A percentile compares a stretch with the other conserved stretches of the same genome.
Evolutionary conservation across 2,329 filamentous ascomycete species (phyloP).

Genomic region (Aspergillus sp.): DNA sequence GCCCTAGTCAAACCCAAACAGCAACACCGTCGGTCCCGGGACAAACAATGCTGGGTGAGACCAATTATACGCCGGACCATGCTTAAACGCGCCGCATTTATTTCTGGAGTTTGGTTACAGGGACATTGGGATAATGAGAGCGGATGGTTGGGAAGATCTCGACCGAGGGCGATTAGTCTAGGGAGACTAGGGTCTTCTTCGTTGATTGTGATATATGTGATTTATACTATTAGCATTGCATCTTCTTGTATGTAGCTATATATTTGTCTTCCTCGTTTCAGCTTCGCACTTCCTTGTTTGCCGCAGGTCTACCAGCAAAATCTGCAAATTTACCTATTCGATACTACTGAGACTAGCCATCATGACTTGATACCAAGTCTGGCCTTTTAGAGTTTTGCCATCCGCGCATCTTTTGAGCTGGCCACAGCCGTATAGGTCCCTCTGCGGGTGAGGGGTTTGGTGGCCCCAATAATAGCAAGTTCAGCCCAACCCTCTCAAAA

Average conservation of each 20-base stretch:
- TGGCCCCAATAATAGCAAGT: no score
- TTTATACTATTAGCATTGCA: slow-evolving; percentile 7
- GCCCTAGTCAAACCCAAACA: slow-evolving; percentile 43
- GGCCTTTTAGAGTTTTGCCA: no score
- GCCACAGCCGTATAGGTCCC: no score
- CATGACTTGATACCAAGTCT: neutral
- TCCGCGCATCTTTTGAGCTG: no score
- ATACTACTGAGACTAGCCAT: neutral
- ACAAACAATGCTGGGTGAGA: slow-evolving; percentile 64
- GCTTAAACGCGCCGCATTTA: slow-evolving; percentile 22
- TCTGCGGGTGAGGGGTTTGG: no score
- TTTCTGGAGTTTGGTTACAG: slow-evolving; percentile 18
- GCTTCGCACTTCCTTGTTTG: neutral
- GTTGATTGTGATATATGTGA: slow-evolving; percentile 5
- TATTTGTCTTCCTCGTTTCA: neutral
- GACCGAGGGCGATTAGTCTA: neutral
- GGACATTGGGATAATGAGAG: slow-evolving; percentile 11
- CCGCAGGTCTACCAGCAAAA: neutral
- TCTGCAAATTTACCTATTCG: neutral
- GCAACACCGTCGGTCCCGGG: slow-evolving; percentile 58
- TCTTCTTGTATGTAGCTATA: slow-evolving; percentile 10
- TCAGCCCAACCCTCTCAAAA: no score
- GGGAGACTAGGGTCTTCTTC: neutral
- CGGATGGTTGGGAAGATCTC: neutral
- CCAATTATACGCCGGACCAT: slow-evolving; percentile 67